A percentile compares a stretch with the other conserved stretches of the same genome.
Conservation (phyloP, 768 basidiomycete genomes). For the Termitomyces sp. region DNA sequence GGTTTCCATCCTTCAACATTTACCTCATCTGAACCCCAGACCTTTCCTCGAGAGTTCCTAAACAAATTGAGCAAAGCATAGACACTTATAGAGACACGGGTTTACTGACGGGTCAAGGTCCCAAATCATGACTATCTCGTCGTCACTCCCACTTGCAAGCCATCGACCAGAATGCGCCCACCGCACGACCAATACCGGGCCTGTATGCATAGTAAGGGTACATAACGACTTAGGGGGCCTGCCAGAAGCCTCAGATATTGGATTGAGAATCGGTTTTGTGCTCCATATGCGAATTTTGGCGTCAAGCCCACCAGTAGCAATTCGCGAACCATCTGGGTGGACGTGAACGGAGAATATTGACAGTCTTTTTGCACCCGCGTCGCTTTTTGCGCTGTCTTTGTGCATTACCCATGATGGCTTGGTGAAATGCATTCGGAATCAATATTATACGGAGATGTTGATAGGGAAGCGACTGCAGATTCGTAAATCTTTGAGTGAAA, state of each 20-base stretch:
- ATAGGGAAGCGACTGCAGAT: background rate
- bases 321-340: conserved; percentile 92
- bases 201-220: conserved; percentile 91
- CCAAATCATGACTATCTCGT: conserved; percentile 96
- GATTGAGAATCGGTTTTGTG: conserved; percentile 88
- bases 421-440: conserved; percentile 68
- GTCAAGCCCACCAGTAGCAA: conserved; percentile 97
- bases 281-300: conserved; percentile 97
- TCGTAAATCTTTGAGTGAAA: background rate
- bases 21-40: conserved; percentile 93
- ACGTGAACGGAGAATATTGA: conserved; percentile 93
- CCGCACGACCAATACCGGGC: conserved; percentile 85
- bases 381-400: conserved; percentile 67
- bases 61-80: conserved; percentile 3
- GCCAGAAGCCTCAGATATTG: conserved; percentile 61
- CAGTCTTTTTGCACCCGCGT: conserved; percentile 59
- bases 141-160: conserved; percentile 96
- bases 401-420: conserved; percentile 89
- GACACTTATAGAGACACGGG: background rate
- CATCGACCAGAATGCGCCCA: conserved; percentile 95
- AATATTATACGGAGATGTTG: background rate
- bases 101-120: conserved; percentile 87
- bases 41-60: conserved; percentile 78
- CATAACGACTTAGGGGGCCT: conserved; percentile 84
- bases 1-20: conserved; percentile 99